A percentile compares a stretch with the other conserved stretches of the same genome.
Evolutionary conservation across 2,329 filamentous ascomycete species (phyloP).

Genomic region (Botrytis medusae): DNA sequence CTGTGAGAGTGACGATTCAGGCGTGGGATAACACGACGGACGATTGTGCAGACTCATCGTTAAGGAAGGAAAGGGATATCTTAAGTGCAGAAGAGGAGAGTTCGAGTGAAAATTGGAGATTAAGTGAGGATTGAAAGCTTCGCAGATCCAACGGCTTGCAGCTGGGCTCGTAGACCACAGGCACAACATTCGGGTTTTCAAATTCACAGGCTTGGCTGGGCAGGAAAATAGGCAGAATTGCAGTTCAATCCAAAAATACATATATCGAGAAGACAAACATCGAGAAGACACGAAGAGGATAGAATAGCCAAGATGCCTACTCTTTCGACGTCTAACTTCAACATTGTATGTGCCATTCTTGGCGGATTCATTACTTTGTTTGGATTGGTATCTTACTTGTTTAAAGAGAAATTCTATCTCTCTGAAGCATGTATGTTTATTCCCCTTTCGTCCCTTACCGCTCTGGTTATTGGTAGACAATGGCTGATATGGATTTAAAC

Average conservation of each 20-base stretch:
- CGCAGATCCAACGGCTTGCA: background rate
- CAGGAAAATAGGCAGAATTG: background rate
- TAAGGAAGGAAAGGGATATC: background rate
- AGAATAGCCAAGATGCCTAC: slow-evolving; percentile 46
- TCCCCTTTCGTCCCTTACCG: background rate
- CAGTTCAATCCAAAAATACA: background rate
- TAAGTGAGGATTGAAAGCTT: background rate
- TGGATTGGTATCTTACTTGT: slow-evolving; percentile 82
- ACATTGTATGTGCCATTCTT: slow-evolving; percentile 62
- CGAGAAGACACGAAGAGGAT: background rate
- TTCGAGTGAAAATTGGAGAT: too few relatives aligned
- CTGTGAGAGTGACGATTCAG: slow-evolving; percentile 11
- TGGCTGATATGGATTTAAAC: background rate
- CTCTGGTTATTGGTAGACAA: background rate
- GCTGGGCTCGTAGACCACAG: background rate
- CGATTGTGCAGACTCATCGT: background rate
- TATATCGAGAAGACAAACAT: background rate
- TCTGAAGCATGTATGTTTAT: slow-evolving; percentile 74
- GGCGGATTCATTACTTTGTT: slow-evolving; percentile 91
- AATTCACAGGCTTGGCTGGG: background rate
- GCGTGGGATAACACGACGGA: background rate
- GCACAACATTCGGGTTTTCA: background rate
- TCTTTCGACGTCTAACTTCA: slow-evolving; percentile 52
- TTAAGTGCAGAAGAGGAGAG: too few relatives aligned
- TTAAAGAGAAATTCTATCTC: slow-evolving; percentile 87